Evolutionary conservation across 1,284 basidiomycete genomes (phyloP).

Genomic region (Puccinia polysora): DNA sequence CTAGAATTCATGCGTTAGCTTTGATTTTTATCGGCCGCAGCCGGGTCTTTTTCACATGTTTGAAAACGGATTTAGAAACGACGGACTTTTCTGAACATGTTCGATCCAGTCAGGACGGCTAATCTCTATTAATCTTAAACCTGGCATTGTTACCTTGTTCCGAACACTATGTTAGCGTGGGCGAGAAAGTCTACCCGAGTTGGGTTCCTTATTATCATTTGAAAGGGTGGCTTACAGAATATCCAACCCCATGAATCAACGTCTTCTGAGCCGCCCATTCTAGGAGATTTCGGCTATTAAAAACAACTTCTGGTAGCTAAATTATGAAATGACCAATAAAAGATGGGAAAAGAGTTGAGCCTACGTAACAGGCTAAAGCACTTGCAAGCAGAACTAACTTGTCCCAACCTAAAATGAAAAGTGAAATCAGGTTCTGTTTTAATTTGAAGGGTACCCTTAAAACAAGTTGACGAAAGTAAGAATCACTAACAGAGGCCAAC

Average conservation of each 20-base stretch:
- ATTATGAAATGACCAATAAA: not conserved
- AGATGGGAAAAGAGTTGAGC: not conserved
- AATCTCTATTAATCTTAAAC: conserved; percentile 40
- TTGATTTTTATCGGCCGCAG: not conserved
- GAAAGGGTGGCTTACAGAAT: conserved; percentile 14
- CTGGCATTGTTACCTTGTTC: conserved; percentile 35
- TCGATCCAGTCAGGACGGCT: conserved; percentile 44
- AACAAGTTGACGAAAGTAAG: not conserved
- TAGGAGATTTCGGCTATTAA: conserved; percentile 32
- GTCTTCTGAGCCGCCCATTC: conserved; percentile 35
- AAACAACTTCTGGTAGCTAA: conserved; percentile 40
- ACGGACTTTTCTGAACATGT: conserved; percentile 43
- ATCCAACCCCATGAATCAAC: conserved; percentile 20
- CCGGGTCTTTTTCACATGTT: not conserved
- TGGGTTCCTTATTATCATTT: not conserved
- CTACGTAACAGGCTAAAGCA: not conserved
- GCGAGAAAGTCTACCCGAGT: not conserved
- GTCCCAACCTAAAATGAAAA: conserved; percentile 35
- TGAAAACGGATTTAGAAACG: not conserved
- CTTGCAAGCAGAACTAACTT: conserved; percentile 12
- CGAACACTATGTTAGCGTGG: not conserved
- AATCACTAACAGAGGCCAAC: conserved; percentile 42
- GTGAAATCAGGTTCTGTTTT: not conserved
- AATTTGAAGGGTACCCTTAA: not conserved
- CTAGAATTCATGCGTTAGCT: not conserved